A percentile compares a stretch with the other conserved stretches of the same genome.
These are phyloP conservation scores for Angomonas ambiguus DNA, from an alignment of 208 protist species.

Conservation along the genomic window DNA sequence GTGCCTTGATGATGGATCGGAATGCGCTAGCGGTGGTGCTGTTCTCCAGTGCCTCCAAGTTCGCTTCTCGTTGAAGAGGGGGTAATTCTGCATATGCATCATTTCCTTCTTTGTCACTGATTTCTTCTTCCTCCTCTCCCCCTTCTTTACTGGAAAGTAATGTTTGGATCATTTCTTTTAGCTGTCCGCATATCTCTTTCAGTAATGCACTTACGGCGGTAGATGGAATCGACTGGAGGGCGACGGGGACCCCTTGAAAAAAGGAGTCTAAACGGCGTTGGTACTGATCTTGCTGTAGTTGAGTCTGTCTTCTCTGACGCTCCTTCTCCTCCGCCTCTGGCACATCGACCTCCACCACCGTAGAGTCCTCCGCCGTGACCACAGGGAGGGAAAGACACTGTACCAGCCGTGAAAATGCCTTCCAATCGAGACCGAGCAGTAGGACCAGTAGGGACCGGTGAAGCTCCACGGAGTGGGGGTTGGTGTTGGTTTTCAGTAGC, in stretches of 20 bases:
- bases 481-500: background rate
- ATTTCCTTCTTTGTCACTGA: background rate
- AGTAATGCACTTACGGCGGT: background rate
- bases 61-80: background rate
- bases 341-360: background rate
- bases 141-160: background rate
- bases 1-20: background rate
- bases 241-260: background rate
- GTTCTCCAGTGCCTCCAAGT: background rate
- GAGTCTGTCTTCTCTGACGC: background rate
- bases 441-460: background rate
- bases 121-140: background rate
- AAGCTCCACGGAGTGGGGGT: background rate
- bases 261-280: background rate
- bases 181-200: background rate
- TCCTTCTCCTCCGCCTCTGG: conserved; percentile 2
- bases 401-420: background rate
- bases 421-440: background rate
- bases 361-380: background rate
- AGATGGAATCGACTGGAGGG: background rate
- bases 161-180: background rate
- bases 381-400: background rate
- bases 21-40: background rate
- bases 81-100: background rate
- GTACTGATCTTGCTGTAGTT: background rate